Evolutionary conservation across 140 eudicot species (phyloP).

Genomic region (Stevia rebaudiana): DNA sequence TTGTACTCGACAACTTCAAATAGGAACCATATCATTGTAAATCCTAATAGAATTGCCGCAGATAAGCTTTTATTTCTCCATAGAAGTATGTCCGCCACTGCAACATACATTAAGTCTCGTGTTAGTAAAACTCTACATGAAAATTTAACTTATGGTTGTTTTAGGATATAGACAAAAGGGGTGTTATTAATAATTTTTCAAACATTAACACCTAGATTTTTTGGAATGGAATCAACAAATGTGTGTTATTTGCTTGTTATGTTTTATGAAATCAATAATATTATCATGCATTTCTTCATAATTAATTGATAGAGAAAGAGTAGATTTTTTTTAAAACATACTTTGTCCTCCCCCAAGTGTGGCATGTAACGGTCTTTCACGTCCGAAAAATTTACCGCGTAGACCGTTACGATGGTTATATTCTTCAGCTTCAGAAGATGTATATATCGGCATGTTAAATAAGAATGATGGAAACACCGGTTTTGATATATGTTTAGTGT

Average conservation of each 20-base stretch:
- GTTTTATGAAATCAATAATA: not conserved
- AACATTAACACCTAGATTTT: too few relatives aligned
- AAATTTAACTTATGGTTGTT: not conserved
- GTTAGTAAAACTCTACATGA: not conserved
- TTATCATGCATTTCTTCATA: too few relatives aligned
- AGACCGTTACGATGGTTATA: slow-evolving; percentile 34
- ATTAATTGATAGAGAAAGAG: too few relatives aligned
- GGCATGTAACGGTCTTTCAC: slow-evolving; percentile 51
- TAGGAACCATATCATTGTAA: slow-evolving; percentile 65
- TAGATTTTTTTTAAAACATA: not conserved
- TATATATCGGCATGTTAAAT: slow-evolving; percentile 52
- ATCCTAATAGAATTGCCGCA: slow-evolving; percentile 46
- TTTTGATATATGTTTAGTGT: not conserved
- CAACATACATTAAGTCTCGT: slow-evolving; percentile 11
- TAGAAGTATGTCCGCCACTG: slow-evolving; percentile 68
- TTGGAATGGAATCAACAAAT: too few relatives aligned
- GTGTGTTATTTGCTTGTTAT: not conserved
- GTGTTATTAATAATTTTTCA: too few relatives aligned
- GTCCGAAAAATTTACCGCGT: slow-evolving; percentile 42
- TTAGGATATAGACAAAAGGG: too few relatives aligned
- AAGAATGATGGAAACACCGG: too few relatives aligned
- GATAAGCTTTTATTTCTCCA: slow-evolving; percentile 81
- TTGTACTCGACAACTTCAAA: slow-evolving; percentile 70
- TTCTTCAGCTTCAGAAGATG: slow-evolving; percentile 48
- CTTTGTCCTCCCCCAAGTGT: slow-evolving; percentile 77